Evolutionary conservation across 2,329 filamentous ascomycete species (phyloP).

Genomic region (Endoconidiophora laricicola): DNA sequence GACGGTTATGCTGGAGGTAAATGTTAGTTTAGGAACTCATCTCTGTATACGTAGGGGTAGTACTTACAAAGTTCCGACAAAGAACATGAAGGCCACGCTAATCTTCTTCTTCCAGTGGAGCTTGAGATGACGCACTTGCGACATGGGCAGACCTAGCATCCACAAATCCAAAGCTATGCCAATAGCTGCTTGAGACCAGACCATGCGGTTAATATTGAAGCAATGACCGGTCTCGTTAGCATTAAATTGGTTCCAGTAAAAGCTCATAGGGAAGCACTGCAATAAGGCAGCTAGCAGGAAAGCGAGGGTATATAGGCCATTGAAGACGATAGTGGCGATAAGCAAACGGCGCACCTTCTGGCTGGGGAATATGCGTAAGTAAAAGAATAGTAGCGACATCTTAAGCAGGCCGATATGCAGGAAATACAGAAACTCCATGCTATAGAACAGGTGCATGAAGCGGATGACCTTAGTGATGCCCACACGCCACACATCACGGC

Average conservation of each 20-base stretch:
- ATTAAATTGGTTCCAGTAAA: constrained; percentile 38
- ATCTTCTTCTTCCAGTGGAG: constrained; percentile 32
- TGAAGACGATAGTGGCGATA: constrained; percentile 26
- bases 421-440: constrained; percentile 30
- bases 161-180: constrained; percentile 35
- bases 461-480: constrained; percentile 24
- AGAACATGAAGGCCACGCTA: constrained; percentile 34
- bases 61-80: constrained; percentile 26
- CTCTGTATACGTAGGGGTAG: no score
- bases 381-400: constrained; percentile 36
- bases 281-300: constrained; percentile 30
- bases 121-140: constrained; percentile 25
- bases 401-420: constrained; percentile 29
- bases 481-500: constrained; percentile 35
- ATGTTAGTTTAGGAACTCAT: no score
- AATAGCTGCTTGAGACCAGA: constrained; percentile 34
- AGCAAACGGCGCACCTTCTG: constrained; percentile 24
- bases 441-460: constrained; percentile 28
- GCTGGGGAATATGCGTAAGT: constrained; percentile 35
- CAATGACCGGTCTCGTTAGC: constrained; percentile 30
- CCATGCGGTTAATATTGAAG: constrained; percentile 30
- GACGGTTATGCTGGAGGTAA: constrained; percentile 13
- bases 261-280: constrained; percentile 33
- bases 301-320: constrained; percentile 23
- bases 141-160: constrained; percentile 34